phyloP scores from a whole-genome alignment of 495 filamentous ascomycete species.

The Neurospora discreta region DNA sequence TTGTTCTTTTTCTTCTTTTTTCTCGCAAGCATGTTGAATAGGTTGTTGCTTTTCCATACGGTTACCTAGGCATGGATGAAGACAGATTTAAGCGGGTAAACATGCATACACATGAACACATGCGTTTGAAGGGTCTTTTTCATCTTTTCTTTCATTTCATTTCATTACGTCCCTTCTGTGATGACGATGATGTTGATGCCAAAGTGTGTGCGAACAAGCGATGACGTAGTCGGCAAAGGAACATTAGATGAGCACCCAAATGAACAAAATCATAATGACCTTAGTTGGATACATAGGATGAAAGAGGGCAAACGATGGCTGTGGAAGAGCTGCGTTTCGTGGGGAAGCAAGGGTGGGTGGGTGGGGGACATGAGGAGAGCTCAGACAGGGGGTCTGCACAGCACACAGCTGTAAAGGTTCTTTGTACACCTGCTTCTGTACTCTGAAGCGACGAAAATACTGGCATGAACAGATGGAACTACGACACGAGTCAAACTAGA shows the following conservation, averaged over 20 bases:
- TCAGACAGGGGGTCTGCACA: too few species aligned
- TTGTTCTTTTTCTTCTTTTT: background rate
- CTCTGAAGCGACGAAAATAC: background rate
- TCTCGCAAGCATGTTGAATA: background rate
- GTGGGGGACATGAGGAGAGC: background rate
- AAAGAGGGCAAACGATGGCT: background rate
- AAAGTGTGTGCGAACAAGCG: background rate
- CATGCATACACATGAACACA: background rate
- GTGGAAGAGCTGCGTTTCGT: background rate
- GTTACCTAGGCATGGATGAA: background rate
- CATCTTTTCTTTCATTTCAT: too few species aligned
- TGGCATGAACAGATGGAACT: background rate
- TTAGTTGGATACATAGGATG: background rate
- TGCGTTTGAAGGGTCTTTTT: background rate
- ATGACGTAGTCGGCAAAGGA: background rate
- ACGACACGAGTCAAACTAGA: background rate
- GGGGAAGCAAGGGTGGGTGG: background rate
- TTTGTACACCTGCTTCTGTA: background rate
- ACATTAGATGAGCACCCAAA: background rate
- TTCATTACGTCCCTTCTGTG: background rate
- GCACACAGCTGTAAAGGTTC: background rate
- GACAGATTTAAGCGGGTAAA: background rate
- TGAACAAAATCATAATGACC: background rate
- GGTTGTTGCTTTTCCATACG: background rate
- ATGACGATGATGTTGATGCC: background rate